A percentile compares a stretch with the other conserved stretches of the same genome.
Evolutionary conservation across 2,329 filamentous ascomycete species (phyloP).

Genomic region (Sporothrix protearum): DNA sequence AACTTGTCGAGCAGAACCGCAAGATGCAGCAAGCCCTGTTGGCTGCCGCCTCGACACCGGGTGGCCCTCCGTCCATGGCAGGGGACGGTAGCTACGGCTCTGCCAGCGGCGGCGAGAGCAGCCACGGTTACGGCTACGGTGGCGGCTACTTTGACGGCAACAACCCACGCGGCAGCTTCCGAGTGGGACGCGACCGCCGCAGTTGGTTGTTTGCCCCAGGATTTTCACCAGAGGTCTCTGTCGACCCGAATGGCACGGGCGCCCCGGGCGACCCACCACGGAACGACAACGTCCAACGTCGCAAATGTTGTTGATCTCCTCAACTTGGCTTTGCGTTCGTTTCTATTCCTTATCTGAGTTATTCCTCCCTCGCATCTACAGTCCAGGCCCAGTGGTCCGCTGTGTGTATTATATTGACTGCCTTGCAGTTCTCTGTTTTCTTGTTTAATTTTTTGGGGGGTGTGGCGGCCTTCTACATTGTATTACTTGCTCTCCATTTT

Average conservation of each 20-base stretch:
- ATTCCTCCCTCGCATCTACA: too few species aligned
- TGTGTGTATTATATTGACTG: slow-evolving; percentile 14
- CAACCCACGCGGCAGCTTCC: slow-evolving; percentile 51
- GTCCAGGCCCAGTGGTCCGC: neutral
- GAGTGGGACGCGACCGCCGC: slow-evolving; percentile 54
- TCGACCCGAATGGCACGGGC: slow-evolving; percentile 41
- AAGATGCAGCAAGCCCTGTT: slow-evolving; percentile 59
- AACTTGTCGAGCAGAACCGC: slow-evolving; percentile 62
- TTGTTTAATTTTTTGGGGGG: neutral
- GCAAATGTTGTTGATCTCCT: slow-evolving; percentile 26
- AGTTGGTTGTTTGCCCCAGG: slow-evolving; percentile 58
- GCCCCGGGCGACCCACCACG: slow-evolving; percentile 15
- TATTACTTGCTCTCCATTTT: neutral
- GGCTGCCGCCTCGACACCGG: slow-evolving; percentile 52
- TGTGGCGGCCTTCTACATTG: neutral
- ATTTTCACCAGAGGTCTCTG: slow-evolving; percentile 51
- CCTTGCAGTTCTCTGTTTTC: neutral
- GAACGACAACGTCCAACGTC: slow-evolving; percentile 15
- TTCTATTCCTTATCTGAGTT: neutral
- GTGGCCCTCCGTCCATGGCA: slow-evolving; percentile 35
- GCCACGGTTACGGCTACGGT: slow-evolving; percentile 26
- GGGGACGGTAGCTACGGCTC: slow-evolving; percentile 24
- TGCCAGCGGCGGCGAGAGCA: slow-evolving; percentile 19
- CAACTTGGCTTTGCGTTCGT: neutral
- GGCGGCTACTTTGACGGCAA: slow-evolving; percentile 50